Evolutionary conservation across 2,329 filamentous ascomycete species (phyloP).

Genomic region (Talaromyces verruculosus): DNA sequence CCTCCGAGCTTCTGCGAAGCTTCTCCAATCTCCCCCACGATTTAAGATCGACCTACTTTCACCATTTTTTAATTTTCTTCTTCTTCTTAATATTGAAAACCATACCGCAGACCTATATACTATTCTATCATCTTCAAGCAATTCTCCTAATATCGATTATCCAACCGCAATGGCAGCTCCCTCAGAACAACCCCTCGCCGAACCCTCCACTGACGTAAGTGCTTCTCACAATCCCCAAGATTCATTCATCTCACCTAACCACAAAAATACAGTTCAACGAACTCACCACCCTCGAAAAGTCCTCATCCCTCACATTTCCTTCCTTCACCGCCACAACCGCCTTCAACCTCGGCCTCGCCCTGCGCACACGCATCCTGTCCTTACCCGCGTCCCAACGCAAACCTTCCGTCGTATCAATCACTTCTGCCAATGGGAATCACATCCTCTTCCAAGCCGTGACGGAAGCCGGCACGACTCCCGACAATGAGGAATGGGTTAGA

Average conservation of each 20-base stretch:
- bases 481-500: constrained; percentile 69
- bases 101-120: background rate
- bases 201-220: constrained; percentile 17
- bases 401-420: constrained; percentile 44
- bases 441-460: constrained; percentile 70
- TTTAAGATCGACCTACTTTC: background rate
- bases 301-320: constrained; percentile 33
- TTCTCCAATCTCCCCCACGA: background rate
- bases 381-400: constrained; percentile 35
- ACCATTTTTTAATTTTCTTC: background rate
- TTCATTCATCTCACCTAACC: background rate
- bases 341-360: constrained; percentile 39
- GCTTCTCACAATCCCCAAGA: background rate
- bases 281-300: constrained; percentile 18
- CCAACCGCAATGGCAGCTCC: constrained; percentile 13
- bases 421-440: constrained; percentile 45
- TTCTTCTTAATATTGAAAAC: background rate
- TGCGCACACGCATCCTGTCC: constrained; percentile 40
- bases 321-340: constrained; percentile 43
- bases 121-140: background rate
- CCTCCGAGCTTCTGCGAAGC: background rate
- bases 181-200: constrained; percentile 3
- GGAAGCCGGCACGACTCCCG: constrained; percentile 65
- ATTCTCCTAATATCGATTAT: background rate
- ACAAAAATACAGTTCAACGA: background rate